These are phyloP conservation scores for Beta lomatogona DNA, from an alignment of 179 eudicot species.

Conservation along the genomic window DNA sequence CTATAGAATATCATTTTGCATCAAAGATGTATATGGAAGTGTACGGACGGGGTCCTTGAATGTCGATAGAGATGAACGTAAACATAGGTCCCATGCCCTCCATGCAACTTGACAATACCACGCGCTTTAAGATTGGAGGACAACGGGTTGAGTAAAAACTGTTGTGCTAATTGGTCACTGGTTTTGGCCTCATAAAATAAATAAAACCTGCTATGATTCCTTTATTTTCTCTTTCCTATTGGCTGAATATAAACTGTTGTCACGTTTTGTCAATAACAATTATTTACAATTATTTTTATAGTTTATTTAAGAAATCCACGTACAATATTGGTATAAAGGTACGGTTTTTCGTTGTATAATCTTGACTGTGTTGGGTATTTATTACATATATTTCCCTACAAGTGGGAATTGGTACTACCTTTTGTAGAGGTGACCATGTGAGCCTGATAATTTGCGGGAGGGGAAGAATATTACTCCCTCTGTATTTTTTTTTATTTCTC, in stretches of 20 bases:
- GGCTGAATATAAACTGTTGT: not conserved
- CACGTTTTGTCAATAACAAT: not conserved
- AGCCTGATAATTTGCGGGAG: not conserved
- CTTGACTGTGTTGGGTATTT: slow-evolving; percentile 1
- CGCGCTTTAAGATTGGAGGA: slow-evolving; percentile 15
- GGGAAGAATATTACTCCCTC: no score
- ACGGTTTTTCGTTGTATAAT: not conserved
- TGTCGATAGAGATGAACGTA: not conserved
- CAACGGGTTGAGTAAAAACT: slow-evolving; percentile 2
- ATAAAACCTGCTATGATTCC: not conserved
- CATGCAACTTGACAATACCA: slow-evolving; percentile 28
- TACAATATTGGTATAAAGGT: not conserved
- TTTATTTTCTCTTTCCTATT: slow-evolving; percentile 12
- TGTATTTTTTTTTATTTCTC: no score
- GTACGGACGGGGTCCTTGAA: slow-evolving; percentile 23
- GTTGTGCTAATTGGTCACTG: slow-evolving; percentile 19
- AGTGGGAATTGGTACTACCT: slow-evolving; percentile 22
- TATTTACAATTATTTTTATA: not conserved
- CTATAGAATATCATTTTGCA: not conserved
- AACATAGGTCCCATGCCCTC: not conserved
- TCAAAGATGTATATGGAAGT: not conserved
- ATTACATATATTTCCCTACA: slow-evolving; percentile 2
- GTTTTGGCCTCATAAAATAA: slow-evolving; percentile 1
- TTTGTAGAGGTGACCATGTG: slow-evolving; percentile 19
- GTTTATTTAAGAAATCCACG: not conserved